Percentiles rank a stretch among this genome's conserved stretches.
Conservation (phyloP, 371 early-diverging fungal species). For the Gilbertella persicaria region DNA sequence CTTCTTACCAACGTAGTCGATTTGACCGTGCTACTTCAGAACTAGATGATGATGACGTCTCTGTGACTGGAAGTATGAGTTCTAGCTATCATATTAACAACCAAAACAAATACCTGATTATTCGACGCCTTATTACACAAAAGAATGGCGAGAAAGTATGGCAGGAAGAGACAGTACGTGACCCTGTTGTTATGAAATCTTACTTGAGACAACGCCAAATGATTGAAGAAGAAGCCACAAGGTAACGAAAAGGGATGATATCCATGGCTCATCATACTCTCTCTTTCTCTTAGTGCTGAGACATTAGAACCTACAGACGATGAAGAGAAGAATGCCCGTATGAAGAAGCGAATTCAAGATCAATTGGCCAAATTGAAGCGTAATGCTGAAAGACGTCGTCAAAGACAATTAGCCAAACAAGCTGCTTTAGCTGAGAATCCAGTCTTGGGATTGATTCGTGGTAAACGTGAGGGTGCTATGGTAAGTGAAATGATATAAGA, state of each 20-base stretch:
- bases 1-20: constrained; percentile 31
- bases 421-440: constrained; percentile 54
- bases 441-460: constrained; percentile 56
- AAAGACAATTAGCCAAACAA: constrained; percentile 49
- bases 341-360: constrained; percentile 64
- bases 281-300: constrained; percentile 40
- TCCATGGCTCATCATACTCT: not conserved
- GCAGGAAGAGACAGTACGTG: constrained; percentile 80
- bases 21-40: constrained; percentile 45
- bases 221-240: constrained; percentile 72
- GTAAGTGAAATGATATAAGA: constrained; percentile 15
- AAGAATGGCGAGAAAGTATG: constrained; percentile 73
- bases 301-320: constrained; percentile 60
- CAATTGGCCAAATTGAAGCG: constrained; percentile 65
- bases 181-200: constrained; percentile 85
- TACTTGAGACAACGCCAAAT: constrained; percentile 83
- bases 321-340: constrained; percentile 62
- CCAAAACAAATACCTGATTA: constrained; percentile 66
- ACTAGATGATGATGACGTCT: constrained; percentile 56
- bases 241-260: constrained; percentile 14
- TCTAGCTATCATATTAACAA: constrained; percentile 57
- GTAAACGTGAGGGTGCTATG: constrained; percentile 60
- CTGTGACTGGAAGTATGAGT: constrained; percentile 59
- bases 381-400: constrained; percentile 63
- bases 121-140: constrained; percentile 59